Percentiles rank a stretch among this genome's conserved stretches.
phyloP scores from a whole-genome alignment of 495 filamentous ascomycete genomes.

The Penicillium alfredii region DNA sequence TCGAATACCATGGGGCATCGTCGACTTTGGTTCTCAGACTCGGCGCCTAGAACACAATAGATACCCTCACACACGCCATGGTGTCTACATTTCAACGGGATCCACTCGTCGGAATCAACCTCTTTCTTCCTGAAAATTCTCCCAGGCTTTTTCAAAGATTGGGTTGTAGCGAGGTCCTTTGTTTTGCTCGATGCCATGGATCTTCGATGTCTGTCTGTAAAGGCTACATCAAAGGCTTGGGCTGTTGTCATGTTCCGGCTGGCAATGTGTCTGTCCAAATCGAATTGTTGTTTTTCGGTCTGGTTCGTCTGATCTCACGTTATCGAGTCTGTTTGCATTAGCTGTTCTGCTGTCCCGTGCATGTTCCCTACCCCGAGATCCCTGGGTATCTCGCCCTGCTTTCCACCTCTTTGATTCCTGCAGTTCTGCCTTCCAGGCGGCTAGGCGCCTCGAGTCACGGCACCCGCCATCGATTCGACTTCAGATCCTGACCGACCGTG shows the following conservation, averaged over 20 bases:
- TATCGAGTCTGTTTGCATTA: conserved; percentile 19
- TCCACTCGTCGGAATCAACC: conserved; percentile 49
- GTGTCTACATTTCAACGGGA: conserved; percentile 20
- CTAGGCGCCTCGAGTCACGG: conserved; percentile 44
- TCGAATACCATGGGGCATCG: conserved; percentile 22
- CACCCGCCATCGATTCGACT: conserved; percentile 48
- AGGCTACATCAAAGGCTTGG: conserved; percentile 23
- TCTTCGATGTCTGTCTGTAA: conserved; percentile 16
- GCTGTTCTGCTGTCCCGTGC: conserved; percentile 34
- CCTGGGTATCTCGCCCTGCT: conserved; percentile 40
- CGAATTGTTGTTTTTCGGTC: conserved; percentile 19
- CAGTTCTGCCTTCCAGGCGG: conserved; percentile 28
- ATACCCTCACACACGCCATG: conserved; percentile 36
- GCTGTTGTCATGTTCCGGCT: conserved; percentile 39
- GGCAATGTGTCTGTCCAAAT: conserved; percentile 22
- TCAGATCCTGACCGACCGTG: conserved; percentile 61
- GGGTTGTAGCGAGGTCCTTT: conserved; percentile 44
- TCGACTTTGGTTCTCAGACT: conserved; percentile 20
- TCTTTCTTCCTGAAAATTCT: conserved; percentile 19
- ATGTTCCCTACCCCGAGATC: conserved; percentile 35
- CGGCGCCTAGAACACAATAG: conserved; percentile 35
- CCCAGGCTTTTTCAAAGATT: conserved; percentile 23
- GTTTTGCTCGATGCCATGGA: conserved; percentile 23
- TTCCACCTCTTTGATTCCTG: conserved; percentile 26
- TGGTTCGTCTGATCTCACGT: conserved; percentile 13